Evolutionary conservation across 2,329 filamentous ascomycete genomes (phyloP).

Genomic region (Exophiala aquamarina): DNA sequence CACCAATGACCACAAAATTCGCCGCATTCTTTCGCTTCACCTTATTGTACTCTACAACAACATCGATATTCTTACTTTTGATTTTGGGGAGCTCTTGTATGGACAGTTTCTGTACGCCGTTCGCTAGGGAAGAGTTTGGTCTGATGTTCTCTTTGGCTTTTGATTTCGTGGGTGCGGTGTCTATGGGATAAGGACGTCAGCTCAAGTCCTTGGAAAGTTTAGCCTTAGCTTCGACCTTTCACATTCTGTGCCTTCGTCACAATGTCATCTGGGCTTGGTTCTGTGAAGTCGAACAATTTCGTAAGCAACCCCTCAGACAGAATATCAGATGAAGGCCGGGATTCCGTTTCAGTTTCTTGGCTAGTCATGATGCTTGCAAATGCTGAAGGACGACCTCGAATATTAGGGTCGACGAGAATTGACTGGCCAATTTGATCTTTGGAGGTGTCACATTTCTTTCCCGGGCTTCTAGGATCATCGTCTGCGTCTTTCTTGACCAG

Average conservation of each 20-base stretch:
- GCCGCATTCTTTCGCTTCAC: constrained; percentile 74
- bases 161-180: constrained; percentile 39
- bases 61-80: constrained; percentile 78
- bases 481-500: too few species aligned
- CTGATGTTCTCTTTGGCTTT: constrained; percentile 36
- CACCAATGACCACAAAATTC: constrained; percentile 91
- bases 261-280: constrained; percentile 88
- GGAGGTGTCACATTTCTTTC: background rate
- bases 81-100: constrained; percentile 53
- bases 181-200: constrained; percentile 20
- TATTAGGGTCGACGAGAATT: constrained; percentile 1
- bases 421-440: background rate
- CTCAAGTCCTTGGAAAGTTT: constrained; percentile 37
- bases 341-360: constrained; percentile 5
- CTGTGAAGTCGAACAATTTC: constrained; percentile 65
- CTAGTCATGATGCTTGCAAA: constrained; percentile 28
- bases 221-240: constrained; percentile 61
- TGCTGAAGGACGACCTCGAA: constrained; percentile 23
- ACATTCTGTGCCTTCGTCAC: constrained; percentile 78
- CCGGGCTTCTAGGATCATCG: background rate
- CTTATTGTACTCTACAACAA: constrained; percentile 76
- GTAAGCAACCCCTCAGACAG: constrained; percentile 7
- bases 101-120: constrained; percentile 49
- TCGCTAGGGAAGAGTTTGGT: constrained; percentile 36
- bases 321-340: constrained; percentile 5